Conservation (phyloP, 176 grass and related monocot species). For the Oryza coarctata region DNA sequence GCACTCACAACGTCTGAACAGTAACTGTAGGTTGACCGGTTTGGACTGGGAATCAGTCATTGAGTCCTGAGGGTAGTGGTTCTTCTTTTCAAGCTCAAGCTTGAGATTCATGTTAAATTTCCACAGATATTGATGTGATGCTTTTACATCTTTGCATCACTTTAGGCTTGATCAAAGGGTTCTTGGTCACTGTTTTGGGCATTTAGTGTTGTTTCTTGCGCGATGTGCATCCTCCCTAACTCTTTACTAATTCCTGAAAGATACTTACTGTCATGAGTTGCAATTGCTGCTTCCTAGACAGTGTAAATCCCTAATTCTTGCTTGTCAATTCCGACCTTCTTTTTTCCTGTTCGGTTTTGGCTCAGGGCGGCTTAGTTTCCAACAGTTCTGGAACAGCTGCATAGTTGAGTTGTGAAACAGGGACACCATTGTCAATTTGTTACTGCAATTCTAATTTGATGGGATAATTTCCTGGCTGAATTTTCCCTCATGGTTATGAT, state of each 20-base stretch:
- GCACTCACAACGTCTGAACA: not conserved
- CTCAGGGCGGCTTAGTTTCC: constrained; percentile 9
- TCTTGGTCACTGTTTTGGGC: not conserved
- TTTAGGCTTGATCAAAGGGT: not conserved
- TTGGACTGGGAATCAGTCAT: not conserved
- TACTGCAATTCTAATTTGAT: not conserved
- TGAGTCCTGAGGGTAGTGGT: not conserved
- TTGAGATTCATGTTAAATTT: constrained; percentile 1
- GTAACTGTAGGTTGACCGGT: not conserved
- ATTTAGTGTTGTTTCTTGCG: not conserved
- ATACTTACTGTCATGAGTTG: not conserved
- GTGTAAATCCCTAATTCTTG: not conserved
- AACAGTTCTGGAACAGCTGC: not conserved
- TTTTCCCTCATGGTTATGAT: not conserved
- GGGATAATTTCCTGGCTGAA: not conserved
- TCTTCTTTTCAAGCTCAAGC: not conserved
- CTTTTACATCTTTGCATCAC: not conserved
- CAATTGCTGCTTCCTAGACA: not conserved
- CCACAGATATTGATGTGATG: not conserved
- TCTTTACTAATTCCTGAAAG: not conserved
- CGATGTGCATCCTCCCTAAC: not conserved
- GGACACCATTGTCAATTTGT: not conserved
- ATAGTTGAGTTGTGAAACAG: not conserved
- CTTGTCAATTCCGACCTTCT: not conserved
- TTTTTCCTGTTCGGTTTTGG: not conserved